A percentile compares a stretch with the other conserved stretches of the same genome.
phyloP scores from a whole-genome alignment of 163 green algal species.

The Volvox carteri region DNA sequence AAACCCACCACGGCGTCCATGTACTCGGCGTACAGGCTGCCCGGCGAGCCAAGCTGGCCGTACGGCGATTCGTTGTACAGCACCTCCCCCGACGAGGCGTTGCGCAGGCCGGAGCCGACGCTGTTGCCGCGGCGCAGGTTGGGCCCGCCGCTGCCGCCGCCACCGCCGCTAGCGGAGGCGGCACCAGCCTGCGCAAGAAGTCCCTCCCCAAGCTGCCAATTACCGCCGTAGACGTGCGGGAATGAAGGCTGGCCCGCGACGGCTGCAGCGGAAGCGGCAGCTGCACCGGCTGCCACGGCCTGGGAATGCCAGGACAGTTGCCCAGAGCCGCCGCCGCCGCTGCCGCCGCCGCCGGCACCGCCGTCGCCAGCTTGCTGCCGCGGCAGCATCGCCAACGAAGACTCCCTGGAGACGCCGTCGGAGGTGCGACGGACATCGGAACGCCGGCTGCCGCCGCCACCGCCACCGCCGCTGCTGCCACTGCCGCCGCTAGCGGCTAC shows the following conservation, averaged over 20 bases:
- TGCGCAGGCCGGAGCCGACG: not conserved
- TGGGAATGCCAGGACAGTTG: not conserved
- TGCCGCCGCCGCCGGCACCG: not conserved
- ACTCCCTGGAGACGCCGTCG: not conserved
- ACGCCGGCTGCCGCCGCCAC: too few relatives aligned
- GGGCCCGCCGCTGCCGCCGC: not conserved
- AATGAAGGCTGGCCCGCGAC: not conserved
- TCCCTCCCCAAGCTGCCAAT: slow-evolving; percentile 16
- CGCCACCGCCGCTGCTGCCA: not conserved
- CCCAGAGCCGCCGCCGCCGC: not conserved
- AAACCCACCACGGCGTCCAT: slow-evolving; percentile 40
- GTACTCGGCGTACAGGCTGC: slow-evolving; percentile 36
- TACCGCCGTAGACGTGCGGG: not conserved
- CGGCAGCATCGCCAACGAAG: not conserved
- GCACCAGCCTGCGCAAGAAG: not conserved
- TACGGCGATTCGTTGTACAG: not conserved
- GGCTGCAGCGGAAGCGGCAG: not conserved
- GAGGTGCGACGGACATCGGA: not conserved
- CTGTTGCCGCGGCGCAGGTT: not conserved
- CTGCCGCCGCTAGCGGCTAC: not conserved
- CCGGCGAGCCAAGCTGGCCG: not conserved
- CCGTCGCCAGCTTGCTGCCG: not conserved
- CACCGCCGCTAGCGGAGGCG: not conserved
- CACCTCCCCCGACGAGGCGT: not conserved
- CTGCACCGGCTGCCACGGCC: not conserved